Conservation (phyloP, 192 early-diverging fungal species). For the Linnemannia hyalina region DNA sequence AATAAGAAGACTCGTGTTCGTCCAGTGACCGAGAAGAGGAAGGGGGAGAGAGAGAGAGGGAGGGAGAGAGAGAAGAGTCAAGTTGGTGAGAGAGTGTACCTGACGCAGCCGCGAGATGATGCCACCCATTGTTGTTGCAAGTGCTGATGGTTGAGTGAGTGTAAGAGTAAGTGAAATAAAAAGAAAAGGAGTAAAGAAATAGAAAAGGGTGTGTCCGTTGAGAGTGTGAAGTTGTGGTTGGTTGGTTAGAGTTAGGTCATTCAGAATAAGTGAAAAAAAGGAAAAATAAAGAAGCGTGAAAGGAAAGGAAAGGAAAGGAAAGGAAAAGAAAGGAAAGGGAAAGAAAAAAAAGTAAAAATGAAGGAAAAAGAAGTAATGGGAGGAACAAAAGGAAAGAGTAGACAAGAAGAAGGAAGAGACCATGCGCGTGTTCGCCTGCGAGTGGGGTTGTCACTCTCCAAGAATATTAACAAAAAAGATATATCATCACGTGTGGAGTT, state of each 20-base stretch:
- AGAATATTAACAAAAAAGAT: no score
- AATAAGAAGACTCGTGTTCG: not conserved
- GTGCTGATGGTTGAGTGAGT: not conserved
- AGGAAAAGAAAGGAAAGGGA: not conserved
- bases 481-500: no score
- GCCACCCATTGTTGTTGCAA: slow-evolving; percentile 30
- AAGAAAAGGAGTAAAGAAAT: not conserved
- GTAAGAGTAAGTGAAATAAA: not conserved
- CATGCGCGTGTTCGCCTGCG: not conserved
- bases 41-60: not conserved
- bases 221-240: not conserved
- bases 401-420: not conserved
- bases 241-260: slow-evolving; percentile 23
- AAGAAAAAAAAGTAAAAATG: not conserved
- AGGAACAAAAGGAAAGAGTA: not conserved
- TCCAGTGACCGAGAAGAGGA: no score
- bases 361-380: not conserved
- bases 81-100: slow-evolving; percentile 5
- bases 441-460: not conserved
- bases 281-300: not conserved
- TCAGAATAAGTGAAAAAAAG: slow-evolving; percentile 26
- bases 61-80: no score
- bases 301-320: not conserved
- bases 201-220: no score
- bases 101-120: slow-evolving; percentile 48